Evolutionary conservation across 2,329 filamentous ascomycete species (phyloP), one percentile per base, ranked within the genome.

Genomic region (Pseudogymnoascus verrucosus): DNA sequence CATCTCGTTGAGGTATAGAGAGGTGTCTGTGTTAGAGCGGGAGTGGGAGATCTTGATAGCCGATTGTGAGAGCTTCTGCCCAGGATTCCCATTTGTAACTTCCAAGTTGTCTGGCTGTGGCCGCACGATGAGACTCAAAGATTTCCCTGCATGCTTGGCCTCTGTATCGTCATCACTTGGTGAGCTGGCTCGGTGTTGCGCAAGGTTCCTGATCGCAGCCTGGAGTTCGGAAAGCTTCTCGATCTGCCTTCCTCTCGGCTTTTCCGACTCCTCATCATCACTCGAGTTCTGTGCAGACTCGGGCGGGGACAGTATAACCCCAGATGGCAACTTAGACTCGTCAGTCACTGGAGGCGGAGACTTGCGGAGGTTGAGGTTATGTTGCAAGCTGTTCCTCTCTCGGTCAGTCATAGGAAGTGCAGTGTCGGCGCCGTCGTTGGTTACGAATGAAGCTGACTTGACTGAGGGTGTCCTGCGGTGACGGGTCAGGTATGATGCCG

Each of bases 261-360:
- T 1, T 74, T 75, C 23, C 70, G 77, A 69, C 85, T 87, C 71
- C 71, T 96, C 91, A 69, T 96, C 91, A 73, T 96, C 93, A 75
- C 93, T 92, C 26, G 88, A 93, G 68, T 88, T 89, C 40, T 84
- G 83, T 5, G 84, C 83, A 36, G 93, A 96, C 71, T 97, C 93
- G 8, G 93, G 93, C 37, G 93, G 93, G 0, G 93, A 97, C 65
- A 96, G 90, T 69, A 96, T 85, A 67, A 91, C 92, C 66, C 91
- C 91, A 66, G 86, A 85, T 44, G 92, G 91, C 75, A 96, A 95
- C 67, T 84, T 79, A 65, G 85, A 75, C 26, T 79, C 83, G 77
- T 91, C 86, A 67, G 87, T 90, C 67, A 91, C 77, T 16, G 91
- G 90, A n/a, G 90, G 88, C 14, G 91, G 91, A 59, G 92, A 96